Evolutionary conservation across 441 rosid species (phyloP).

Genomic region (Euphorbia celastroides): DNA sequence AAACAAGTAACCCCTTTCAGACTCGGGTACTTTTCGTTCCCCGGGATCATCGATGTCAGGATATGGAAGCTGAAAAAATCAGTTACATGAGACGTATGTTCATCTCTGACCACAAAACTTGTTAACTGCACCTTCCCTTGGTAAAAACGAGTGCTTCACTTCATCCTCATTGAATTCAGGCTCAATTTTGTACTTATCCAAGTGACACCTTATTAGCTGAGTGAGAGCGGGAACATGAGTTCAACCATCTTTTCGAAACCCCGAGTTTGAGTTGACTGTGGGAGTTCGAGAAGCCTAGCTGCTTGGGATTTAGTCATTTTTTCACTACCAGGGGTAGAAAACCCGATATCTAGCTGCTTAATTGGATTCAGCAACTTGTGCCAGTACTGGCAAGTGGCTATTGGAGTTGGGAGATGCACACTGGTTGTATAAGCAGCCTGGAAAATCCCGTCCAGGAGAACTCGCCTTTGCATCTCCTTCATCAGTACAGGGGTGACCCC

Average conservation of each 20-base stretch:
- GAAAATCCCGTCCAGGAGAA: slow-evolving; percentile 89
- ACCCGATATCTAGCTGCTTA: slow-evolving; percentile 95
- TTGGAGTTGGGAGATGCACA: slow-evolving; percentile 86
- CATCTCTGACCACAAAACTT: slow-evolving; percentile 80
- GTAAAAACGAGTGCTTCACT: slow-evolving; percentile 94
- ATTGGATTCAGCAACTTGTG: slow-evolving; percentile 93
- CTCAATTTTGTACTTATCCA: slow-evolving; percentile 68
- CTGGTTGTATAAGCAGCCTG: slow-evolving; percentile 98
- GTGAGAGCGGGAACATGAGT: slow-evolving; percentile 85
- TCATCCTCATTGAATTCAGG: slow-evolving; percentile 85
- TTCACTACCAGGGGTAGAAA: slow-evolving; percentile 84
- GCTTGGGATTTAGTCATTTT: slow-evolving; percentile 98
- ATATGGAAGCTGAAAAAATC: slow-evolving; percentile 98
- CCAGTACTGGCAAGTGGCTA: slow-evolving; percentile 93
- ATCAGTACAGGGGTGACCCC: slow-evolving; percentile 96
- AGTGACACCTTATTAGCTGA: slow-evolving; percentile 59
- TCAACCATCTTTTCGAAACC: slow-evolving; percentile 97
- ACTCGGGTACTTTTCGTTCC: slow-evolving; percentile 65
- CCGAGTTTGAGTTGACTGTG: slow-evolving; percentile 65
- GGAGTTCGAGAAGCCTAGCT: slow-evolving; percentile 77
- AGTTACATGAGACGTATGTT: slow-evolving; percentile 79
- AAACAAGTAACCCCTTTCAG: slow-evolving; percentile 91
- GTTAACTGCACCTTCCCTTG: slow-evolving; percentile 71
- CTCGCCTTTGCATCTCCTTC: slow-evolving; percentile 92
- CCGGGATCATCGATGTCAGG: slow-evolving; percentile 91